These are phyloP conservation scores for Prosopis cineraria DNA, from an alignment of 306 rosid species.

Conservation along the genomic window DNA sequence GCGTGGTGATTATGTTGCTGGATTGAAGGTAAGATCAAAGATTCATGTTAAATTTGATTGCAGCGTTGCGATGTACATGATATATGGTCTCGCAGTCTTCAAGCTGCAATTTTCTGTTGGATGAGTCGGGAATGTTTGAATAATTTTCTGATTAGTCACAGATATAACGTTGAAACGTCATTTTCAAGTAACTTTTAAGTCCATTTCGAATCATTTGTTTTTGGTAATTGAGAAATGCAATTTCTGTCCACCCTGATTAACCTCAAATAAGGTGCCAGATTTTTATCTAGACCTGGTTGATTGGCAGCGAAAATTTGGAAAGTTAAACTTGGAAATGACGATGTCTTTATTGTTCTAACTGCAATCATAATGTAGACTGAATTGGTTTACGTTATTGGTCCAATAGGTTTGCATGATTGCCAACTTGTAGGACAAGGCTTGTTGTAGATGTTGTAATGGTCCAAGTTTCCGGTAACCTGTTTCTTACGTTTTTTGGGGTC, in stretches of 20 bases:
- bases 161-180: background rate
- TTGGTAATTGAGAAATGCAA: background rate
- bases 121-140: background rate
- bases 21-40: slow-evolving; percentile 66
- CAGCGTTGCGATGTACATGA: background rate
- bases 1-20: slow-evolving; percentile 97
- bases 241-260: background rate
- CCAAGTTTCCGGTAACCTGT: slow-evolving; percentile 19
- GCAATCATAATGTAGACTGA: slow-evolving; percentile 10
- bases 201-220: background rate
- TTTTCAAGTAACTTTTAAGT: slow-evolving; percentile 12
- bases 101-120: slow-evolving; percentile 3
- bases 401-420: no score
- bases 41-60: background rate
- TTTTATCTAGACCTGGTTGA: slow-evolving; percentile 7
- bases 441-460: no score
- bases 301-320: background rate
- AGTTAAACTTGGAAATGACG: background rate
- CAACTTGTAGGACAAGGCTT: no score
- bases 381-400: background rate
- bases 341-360: slow-evolving; percentile 2
- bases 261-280: background rate
- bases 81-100: background rate
- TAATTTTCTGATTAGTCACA: background rate
- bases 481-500: slow-evolving; percentile 6